Conservation (phyloP, 495 filamentous ascomycete genomes). For the Stereocaulon alpinum region DNA sequence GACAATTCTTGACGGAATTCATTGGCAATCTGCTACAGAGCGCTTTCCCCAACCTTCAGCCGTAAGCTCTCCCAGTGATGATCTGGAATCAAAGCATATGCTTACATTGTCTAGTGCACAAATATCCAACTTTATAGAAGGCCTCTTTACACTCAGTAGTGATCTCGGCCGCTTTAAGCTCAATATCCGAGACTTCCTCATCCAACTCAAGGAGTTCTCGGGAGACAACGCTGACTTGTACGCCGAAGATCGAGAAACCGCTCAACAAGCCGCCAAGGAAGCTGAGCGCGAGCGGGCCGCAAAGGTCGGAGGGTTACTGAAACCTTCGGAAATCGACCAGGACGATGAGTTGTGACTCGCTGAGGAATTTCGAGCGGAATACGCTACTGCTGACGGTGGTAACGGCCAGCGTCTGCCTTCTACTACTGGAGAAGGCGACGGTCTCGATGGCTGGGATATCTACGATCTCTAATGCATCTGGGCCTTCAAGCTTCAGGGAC, state of each 20-base stretch:
- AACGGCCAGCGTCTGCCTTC: conserved; percentile 9
- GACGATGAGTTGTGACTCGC: conserved; percentile 91
- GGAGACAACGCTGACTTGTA: conserved; percentile 90
- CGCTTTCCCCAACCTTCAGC: conserved; percentile 87
- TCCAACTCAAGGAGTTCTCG: conserved; percentile 88
- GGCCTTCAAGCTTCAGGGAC: neutral
- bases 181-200: conserved; percentile 89
- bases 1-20: conserved; percentile 78
- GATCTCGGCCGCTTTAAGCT: conserved; percentile 86
- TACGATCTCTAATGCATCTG: conserved; percentile 36
- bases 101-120: conserved; percentile 48
- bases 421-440: conserved; percentile 20
- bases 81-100: no score
- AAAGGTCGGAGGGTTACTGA: conserved; percentile 83
- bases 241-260: conserved; percentile 84
- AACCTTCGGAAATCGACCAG: conserved; percentile 81
- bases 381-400: conserved; percentile 19
- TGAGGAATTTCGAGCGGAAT: conserved; percentile 54
- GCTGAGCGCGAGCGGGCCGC: conserved; percentile 80
- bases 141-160: conserved; percentile 69
- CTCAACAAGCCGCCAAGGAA: conserved; percentile 62
- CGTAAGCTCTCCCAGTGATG: conserved; percentile 46
- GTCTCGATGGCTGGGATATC: conserved; percentile 42
- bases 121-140: conserved; percentile 80
- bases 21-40: conserved; percentile 76